A percentile compares a stretch with the other conserved stretches of the same genome.
These are phyloP conservation scores for Zygosaccharomyces kombuchaensis DNA, from an alignment of 805 yeast genomes.

Conservation along the genomic window DNA sequence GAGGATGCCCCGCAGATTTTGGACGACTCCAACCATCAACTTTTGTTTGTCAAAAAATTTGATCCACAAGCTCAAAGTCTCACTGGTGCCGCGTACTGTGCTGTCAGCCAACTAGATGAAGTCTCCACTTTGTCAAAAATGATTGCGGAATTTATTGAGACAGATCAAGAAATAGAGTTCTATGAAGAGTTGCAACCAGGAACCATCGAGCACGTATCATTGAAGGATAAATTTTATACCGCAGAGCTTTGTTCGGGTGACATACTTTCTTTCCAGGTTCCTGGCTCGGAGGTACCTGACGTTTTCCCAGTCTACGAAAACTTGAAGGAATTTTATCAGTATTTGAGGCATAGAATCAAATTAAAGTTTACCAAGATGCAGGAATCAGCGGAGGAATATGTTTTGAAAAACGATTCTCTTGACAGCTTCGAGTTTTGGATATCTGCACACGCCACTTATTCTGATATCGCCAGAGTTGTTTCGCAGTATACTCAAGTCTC, in stretches of 20 bases:
- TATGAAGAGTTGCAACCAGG: conserved; percentile 61
- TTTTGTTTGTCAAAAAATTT: conserved; percentile 60
- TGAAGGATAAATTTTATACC: conserved; percentile 42
- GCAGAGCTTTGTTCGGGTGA: conserved; percentile 67
- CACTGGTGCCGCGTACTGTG: conserved; percentile 61
- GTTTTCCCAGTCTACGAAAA: conserved; percentile 35
- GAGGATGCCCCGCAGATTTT: conserved; percentile 12
- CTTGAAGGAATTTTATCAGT: conserved; percentile 48
- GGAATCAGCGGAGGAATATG: conserved; percentile 29
- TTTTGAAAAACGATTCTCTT: conserved; percentile 14
- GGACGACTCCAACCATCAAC: conserved; percentile 13
- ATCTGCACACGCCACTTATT: conserved; percentile 54
- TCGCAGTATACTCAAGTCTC: conserved; percentile 51
- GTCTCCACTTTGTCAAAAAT: conserved; percentile 41
- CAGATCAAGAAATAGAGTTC: conserved; percentile 36
- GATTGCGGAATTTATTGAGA: conserved; percentile 41
- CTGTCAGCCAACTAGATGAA: conserved; percentile 46
- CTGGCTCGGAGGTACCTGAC: conserved; percentile 12
- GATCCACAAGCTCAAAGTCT: conserved; percentile 51
- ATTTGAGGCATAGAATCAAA: conserved; percentile 56
- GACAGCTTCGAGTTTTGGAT: conserved; percentile 60
- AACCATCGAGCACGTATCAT: conserved; percentile 43
- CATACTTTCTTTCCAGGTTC: conserved; percentile 41
- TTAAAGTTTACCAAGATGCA: conserved; percentile 40
- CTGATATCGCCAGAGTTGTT: conserved; percentile 56